Base-by-base conservation (phyloP, 192 early-diverging fungal species). In the Phlyctochytrium bullatum region DNA sequence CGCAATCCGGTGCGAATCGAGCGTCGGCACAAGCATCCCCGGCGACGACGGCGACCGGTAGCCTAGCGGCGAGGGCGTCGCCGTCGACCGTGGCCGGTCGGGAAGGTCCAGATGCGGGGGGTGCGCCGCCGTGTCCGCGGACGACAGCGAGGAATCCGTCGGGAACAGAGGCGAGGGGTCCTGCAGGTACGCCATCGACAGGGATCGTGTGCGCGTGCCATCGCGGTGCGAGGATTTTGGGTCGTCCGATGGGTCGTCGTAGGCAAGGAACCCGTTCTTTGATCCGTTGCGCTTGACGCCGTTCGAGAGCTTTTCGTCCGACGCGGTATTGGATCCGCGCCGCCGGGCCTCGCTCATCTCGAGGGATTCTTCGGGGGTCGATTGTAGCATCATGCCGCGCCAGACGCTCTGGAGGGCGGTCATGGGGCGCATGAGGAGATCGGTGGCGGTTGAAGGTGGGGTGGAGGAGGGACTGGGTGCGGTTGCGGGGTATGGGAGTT, bases 161-260 rank as follows among this genome's bases (percentile, higher is more conserved):
- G 36, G 28, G 34, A 56, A 62, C 36, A 62, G 30, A 2, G 69
- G 69, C 12, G 54, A 16, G 62, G 63, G 53, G 33, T 71, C 69
- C 35, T 71, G 69, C 2, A 71, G 54, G 52, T 64, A 71, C 25
- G 69, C 69, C 29, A 71, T 25, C 30, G 69, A 71, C 62, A 71
- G 53, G 17, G 40, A 54, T 28, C 69, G 25, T 23, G 12, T 10
- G 10, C 68, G 68, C 14, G 24, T 20, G 24, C 40, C n/a, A 17
- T 59, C 16, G 24, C 63, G 30, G 33, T 4, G 27, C 28, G 61
- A n/a, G 17, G 17, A n/a, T n/a, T n/a, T n/a, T n/a, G n/a, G n/a
- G n/a, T n/a, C n/a, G n/a, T n/a, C n/a, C n/a, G n/a, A n/a, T n/a
- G n/a, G n/a, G n/a, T n/a, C n/a, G n/a, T n/a, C n/a, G n/a, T n/a